phyloP scores from a whole-genome alignment of 192 early-diverging fungal species.

The Linnemannia elongata region DNA sequence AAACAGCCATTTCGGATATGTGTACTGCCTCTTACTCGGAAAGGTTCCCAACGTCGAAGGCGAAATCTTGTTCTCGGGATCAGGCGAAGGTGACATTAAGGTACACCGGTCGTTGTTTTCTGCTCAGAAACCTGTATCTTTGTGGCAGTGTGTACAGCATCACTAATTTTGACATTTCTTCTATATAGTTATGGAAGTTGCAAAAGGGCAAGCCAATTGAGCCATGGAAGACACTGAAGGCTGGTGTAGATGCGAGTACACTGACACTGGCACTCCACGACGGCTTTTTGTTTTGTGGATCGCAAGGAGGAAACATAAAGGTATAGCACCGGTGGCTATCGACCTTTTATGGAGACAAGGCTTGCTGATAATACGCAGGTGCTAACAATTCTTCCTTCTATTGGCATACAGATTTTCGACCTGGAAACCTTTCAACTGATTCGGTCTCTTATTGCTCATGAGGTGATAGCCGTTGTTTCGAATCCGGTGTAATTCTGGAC shows the following conservation, averaged over 20 bases:
- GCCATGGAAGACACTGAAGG: slow-evolving; percentile 48
- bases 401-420: slow-evolving; percentile 72
- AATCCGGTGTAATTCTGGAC: too few relatives aligned
- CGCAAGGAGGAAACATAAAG: slow-evolving; percentile 79
- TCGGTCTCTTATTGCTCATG: slow-evolving; percentile 68
- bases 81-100: slow-evolving; percentile 78
- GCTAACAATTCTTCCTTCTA: not conserved
- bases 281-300: slow-evolving; percentile 79
- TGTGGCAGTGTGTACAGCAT: too few relatives aligned
- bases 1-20: slow-evolving; percentile 82
- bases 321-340: slow-evolving; percentile 20
- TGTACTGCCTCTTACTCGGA: slow-evolving; percentile 73
- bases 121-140: not conserved
- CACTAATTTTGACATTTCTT: not conserved
- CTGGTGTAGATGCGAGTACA: slow-evolving; percentile 65
- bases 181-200: slow-evolving; percentile 39
- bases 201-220: slow-evolving; percentile 53
- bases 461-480: slow-evolving; percentile 36
- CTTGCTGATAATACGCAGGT: not conserved
- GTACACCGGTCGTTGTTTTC: slow-evolving; percentile 31
- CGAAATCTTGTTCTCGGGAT: slow-evolving; percentile 70
- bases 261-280: slow-evolving; percentile 75
- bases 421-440: slow-evolving; percentile 76
- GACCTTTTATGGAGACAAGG: too few relatives aligned
- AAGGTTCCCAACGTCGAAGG: slow-evolving; percentile 65